Conservation (phyloP, 2,329 filamentous ascomycete species). For the Paecilomyces dactylethromorphus region DNA sequence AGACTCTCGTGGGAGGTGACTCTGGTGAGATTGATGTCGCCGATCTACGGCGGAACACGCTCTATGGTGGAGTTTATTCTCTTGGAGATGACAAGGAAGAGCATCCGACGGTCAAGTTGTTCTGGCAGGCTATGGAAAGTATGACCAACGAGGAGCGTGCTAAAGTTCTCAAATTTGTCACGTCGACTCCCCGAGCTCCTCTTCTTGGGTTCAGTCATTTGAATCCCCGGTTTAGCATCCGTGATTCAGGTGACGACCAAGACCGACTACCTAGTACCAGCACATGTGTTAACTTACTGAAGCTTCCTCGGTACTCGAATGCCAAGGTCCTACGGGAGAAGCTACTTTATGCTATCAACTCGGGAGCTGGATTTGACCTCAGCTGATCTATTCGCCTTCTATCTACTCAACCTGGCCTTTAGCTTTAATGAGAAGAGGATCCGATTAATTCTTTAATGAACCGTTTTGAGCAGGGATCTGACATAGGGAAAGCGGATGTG, state of each 20-base stretch:
- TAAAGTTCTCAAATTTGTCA: constrained; percentile 92
- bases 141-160: constrained; percentile 71
- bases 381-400: constrained; percentile 16
- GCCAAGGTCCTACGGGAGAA: constrained; percentile 65
- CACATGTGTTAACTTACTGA: constrained; percentile 91
- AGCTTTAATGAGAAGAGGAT: neutral
- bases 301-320: constrained; percentile 74
- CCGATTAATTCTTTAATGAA: constrained; percentile 4
- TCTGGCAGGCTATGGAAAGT: constrained; percentile 81
- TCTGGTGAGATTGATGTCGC: constrained; percentile 77
- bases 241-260: constrained; percentile 73
- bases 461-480: constrained; percentile 7
- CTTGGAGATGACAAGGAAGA: constrained; percentile 85
- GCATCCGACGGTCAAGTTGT: constrained; percentile 76
- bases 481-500: neutral
- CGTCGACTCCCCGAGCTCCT: constrained; percentile 83
- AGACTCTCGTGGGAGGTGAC: constrained; percentile 87
- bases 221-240: constrained; percentile 79
- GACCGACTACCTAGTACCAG: constrained; percentile 82
- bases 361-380: constrained; percentile 87
- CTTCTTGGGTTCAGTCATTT: constrained; percentile 82
- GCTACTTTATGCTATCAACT: constrained; percentile 80
- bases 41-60: constrained; percentile 76
- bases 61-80: constrained; percentile 79
- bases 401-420: neutral